Conservation (phyloP, 139 green algal genomes). For the Desmodesmus armatus region DNA sequence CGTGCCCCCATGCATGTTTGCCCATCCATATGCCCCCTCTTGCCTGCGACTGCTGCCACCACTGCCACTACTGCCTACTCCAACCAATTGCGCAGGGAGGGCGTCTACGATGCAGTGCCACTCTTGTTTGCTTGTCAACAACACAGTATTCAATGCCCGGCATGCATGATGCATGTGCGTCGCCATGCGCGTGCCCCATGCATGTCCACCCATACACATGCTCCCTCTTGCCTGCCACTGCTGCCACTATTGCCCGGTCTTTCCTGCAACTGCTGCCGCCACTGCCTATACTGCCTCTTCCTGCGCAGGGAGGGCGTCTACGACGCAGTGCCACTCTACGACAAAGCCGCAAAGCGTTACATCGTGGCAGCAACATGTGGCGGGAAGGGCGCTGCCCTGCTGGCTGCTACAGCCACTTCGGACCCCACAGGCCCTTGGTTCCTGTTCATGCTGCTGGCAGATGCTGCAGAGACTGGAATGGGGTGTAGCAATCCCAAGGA, state of each 20-base stretch:
- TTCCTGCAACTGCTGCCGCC: no score
- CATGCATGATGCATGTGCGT: no score
- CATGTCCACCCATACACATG: not conserved
- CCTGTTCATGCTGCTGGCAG: conserved; percentile 35
- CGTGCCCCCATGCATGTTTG: not conserved
- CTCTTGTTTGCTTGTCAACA: no score
- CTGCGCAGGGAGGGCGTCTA: conserved; percentile 24
- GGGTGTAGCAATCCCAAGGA: conserved; percentile 6
- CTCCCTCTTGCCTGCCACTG: no score
- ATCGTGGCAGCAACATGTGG: conserved; percentile 28
- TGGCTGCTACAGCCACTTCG: conserved; percentile 25
- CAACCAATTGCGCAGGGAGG: conserved; percentile 13
- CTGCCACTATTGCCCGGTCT: no score
- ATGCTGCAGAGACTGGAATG: conserved; percentile 28
- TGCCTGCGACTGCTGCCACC: not conserved
- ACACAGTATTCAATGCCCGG: no score
- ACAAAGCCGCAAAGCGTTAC: conserved; percentile 28
- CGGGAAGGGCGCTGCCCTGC: conserved; percentile 20
- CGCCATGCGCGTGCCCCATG: not conserved
- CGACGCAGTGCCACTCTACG: conserved; percentile 21
- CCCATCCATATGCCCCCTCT: not conserved
- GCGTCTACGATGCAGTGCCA: no score
- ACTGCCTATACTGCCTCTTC: not conserved
- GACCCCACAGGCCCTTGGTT: conserved; percentile 21
- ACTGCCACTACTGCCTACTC: not conserved